These are phyloP conservation scores for Phytophthora capsici DNA, from an alignment of 352 stramenopile species.

Conservation along the genomic window DNA sequence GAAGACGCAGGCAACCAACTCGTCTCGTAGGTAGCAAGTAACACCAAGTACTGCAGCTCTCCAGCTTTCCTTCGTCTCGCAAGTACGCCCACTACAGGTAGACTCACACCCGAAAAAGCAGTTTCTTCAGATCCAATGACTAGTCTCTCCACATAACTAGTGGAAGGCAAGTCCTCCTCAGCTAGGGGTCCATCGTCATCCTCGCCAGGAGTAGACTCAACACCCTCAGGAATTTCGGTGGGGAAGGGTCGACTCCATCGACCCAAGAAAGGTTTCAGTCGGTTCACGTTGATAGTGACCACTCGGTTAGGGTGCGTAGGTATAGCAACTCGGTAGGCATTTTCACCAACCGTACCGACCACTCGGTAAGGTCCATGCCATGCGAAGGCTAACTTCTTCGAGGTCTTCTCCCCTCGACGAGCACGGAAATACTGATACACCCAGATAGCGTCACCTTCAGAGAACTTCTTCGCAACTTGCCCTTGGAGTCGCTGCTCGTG, in stretches of 20 bases:
- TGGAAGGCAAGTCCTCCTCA: not conserved
- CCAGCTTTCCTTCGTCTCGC: not conserved
- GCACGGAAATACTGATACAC: not conserved
- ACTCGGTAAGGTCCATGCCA: conserved; percentile 2
- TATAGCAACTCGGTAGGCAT: not conserved
- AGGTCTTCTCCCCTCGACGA: not conserved
- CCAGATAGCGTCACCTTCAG: not conserved
- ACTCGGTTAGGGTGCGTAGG: not conserved
- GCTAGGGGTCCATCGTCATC: not conserved
- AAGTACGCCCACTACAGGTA: not conserved
- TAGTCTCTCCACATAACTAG: not conserved
- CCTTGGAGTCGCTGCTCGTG: not conserved
- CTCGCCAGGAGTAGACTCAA: not conserved
- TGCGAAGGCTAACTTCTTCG: not conserved
- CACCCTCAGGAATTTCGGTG: not conserved
- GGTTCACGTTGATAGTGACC: not conserved
- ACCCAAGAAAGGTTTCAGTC: not conserved
- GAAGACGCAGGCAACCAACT: not conserved
- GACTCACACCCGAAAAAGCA: not conserved
- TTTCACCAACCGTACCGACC: not conserved
- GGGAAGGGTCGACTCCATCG: not conserved
- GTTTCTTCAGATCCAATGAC: not conserved
- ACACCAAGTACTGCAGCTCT: not conserved
- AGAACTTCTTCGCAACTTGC: not conserved
- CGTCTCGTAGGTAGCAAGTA: not conserved